A percentile compares a stretch with the other conserved stretches of the same genome.
These are phyloP conservation scores for Gracilaria domingensis DNA, from an alignment of 23 red algal genomes.

Conservation along the genomic window DNA sequence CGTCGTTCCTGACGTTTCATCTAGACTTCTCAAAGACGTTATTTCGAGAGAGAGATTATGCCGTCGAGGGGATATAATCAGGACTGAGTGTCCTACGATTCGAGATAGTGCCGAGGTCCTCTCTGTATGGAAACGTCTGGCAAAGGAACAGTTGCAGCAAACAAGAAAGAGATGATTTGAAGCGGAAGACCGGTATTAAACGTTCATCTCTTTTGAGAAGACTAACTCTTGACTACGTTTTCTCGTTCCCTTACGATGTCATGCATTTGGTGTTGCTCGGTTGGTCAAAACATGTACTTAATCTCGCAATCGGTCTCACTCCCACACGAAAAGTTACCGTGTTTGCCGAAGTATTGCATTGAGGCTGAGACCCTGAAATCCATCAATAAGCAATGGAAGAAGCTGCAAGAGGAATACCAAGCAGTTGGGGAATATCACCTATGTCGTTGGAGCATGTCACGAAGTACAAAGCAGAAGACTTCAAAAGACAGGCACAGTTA, in stretches of 20 bases:
- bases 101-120: background rate
- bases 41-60: too few relatives aligned
- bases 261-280: constrained; percentile 25
- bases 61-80: too few relatives aligned
- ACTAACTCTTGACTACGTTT: constrained; percentile 15
- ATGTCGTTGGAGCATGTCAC: background rate
- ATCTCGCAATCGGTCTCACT: too few relatives aligned
- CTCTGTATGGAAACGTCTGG: background rate
- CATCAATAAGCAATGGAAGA: too few relatives aligned
- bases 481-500: too few relatives aligned
- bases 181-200: too few relatives aligned
- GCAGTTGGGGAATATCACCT: background rate
- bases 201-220: too few relatives aligned
- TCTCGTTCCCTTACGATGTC: constrained; percentile 7
- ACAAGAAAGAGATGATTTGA: background rate
- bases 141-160: background rate
- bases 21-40: background rate
- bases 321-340: too few relatives aligned
- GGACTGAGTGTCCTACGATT: too few relatives aligned
- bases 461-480: constrained; percentile 21
- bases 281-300: constrained; percentile 20
- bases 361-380: too few relatives aligned
- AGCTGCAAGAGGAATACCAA: background rate
- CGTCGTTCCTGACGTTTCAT: background rate
- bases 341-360: too few relatives aligned